Evolutionary conservation across 2,329 filamentous ascomycete genomes (phyloP).

Genomic region (Botrytis galanthina): DNA sequence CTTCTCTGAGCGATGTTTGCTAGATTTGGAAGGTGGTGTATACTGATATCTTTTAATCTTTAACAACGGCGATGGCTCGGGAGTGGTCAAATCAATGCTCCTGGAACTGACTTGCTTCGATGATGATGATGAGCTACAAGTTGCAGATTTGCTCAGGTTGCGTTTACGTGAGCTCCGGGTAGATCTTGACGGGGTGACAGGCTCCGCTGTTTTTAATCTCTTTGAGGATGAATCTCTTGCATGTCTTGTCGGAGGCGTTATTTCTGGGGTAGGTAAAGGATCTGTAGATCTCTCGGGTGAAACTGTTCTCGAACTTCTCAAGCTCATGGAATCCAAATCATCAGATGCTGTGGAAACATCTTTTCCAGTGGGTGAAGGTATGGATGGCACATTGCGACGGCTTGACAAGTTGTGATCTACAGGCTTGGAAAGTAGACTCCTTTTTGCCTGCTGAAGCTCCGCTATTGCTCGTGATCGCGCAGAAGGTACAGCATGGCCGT

Average conservation of each 20-base stretch:
- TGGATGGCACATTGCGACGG: not conserved
- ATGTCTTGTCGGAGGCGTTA: not conserved
- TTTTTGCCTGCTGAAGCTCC: not conserved
- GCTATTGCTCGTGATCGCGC: constrained; percentile 6
- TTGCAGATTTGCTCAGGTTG: not conserved
- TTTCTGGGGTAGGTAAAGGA: not conserved
- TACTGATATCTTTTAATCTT: not conserved
- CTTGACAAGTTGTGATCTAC: not conserved
- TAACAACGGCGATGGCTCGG: not conserved
- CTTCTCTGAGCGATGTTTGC: not conserved
- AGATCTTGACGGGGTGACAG: not conserved
- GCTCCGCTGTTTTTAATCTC: not conserved
- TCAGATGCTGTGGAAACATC: not conserved
- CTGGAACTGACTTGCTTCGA: not conserved
- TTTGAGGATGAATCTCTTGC: not conserved
- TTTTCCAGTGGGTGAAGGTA: not conserved
- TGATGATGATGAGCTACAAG: too few species aligned
- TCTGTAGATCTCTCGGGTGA: not conserved
- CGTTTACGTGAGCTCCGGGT: not conserved
- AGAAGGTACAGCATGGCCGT: constrained; percentile 4
- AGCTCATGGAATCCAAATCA: not conserved
- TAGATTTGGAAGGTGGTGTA: constrained; percentile 1
- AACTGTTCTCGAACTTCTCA: constrained; percentile 7
- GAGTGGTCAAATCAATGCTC: constrained; percentile 6
- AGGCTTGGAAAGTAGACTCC: not conserved